Base-by-base conservation (phyloP, 2,329 filamentous ascomycete genomes). In the Paecilomyces sp. region DNA sequence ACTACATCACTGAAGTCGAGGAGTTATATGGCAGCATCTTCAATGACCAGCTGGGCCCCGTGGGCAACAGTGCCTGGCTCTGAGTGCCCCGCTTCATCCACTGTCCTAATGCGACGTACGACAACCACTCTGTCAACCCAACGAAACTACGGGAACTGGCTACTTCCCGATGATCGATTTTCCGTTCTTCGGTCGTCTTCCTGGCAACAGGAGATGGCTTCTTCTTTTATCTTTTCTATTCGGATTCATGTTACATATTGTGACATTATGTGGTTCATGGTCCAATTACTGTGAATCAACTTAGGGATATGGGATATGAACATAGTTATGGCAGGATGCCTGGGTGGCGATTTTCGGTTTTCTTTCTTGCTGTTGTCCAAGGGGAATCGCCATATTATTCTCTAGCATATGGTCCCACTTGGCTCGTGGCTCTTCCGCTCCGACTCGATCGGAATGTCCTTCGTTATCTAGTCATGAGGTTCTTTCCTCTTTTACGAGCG, bases 1-100 rank as follows among this genome's bases (percentile, higher is more conserved):
- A 96, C 68, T 99, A 99, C 76, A 78, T 95, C 61, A 79, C 80
- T 53, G 92, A 96, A 71, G 89, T 97, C 60, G 83, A 90, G 65
- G 84, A 83, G 59, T 76, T 96, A 13, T 82, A 89, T 67, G 75
- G 81, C 56, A 82, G 79, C 61, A 85, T 88, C 71, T 88, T 89
- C 69, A 78, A 79, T 47, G 76, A 78, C 63, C 68, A 71, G 54
- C 66, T 75, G 30, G 73, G 72, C 6, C 66, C 74, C 15, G 65
- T 76, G 57, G 66, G 67, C 36, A 61, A 64, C 4, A 67, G 73
- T 34, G 64, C 72, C 24, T 80, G 78, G 78, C 73, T 80, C 33
- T 80, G 2, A 25, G 13, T 50, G 31, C 25, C 22, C 22, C 22
- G 22, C 1, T 22, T 22, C 22, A 22, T 22, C 22, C 22, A 22